These are phyloP conservation scores for Naganishia vishniacii DNA, from an alignment of 768 basidiomycete species.

Conservation along the genomic window DNA sequence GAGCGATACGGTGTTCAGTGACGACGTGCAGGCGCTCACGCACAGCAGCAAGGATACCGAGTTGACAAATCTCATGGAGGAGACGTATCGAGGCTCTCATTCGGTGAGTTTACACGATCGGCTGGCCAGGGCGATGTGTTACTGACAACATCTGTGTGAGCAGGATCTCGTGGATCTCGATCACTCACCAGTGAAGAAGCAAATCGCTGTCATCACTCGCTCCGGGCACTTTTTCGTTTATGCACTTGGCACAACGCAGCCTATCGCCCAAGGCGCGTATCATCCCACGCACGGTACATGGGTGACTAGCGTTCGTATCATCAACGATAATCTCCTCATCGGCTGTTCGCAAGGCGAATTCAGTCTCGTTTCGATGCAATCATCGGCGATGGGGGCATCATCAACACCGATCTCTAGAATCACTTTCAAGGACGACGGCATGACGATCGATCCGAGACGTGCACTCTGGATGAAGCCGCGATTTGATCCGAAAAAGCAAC, in stretches of 20 bases:
- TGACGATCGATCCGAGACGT: constrained; percentile 1
- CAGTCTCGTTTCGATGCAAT: background rate
- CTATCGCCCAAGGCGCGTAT: background rate
- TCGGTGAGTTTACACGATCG: background rate
- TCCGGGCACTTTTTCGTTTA: background rate
- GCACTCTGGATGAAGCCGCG: constrained; percentile 17
- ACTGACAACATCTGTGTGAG: background rate
- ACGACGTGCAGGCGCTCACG: background rate
- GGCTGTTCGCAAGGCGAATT: constrained; percentile 14
- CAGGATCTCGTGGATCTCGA: constrained; percentile 7
- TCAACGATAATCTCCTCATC: background rate
- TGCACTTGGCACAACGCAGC: background rate
- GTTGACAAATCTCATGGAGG: background rate
- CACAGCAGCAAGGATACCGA: background rate
- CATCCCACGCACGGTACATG: background rate
- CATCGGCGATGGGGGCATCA: background rate
- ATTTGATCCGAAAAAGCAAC: background rate
- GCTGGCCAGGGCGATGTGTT: background rate
- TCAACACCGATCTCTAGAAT: background rate
- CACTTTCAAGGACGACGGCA: constrained; percentile 1
- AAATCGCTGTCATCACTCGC: background rate
- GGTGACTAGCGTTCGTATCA: constrained; percentile 3
- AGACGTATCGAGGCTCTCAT: background rate
- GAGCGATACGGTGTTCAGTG: background rate
- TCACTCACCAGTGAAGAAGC: background rate